Base-by-base conservation (phyloP, 768 basidiomycete genomes). In the Glaciozyma martinii region DNA sequence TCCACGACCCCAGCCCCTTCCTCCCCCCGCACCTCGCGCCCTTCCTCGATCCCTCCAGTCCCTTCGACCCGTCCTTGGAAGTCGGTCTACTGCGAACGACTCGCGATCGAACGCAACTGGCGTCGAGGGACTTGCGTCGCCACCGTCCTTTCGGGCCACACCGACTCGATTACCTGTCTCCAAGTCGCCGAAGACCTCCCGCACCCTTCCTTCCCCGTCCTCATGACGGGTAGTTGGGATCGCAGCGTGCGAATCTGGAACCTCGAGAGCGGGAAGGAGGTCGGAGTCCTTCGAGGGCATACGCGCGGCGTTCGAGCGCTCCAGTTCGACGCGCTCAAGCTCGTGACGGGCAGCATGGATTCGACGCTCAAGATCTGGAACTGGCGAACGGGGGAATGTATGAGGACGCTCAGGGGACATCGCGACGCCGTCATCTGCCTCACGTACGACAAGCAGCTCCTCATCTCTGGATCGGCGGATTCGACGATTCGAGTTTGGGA, bases 191-290 rank as follows among this genome's bases (percentile, higher is more conserved):
- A 95, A 76, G 85, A 85, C 8, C 80, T 94, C 15, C 79, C 82
- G 2, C 86, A 90, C 75, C 88, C 90, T 12, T 80, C 84, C 12
- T 95, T 92, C 67, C 92, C 94, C 9, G 85, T 99, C 67, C 85
- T 99, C 60, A 92, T 99, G 80, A 94, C 95, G 3, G 95, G 95
- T 32, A 95, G 92, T 3, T 98, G 95, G 77, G 95, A 99, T 74
- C 86, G 89, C 71, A 95, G 91, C 5, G 85, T 86, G 7, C 85
- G 93, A 25, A 86, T 99, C 8, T 99, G 95, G 95, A 95, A 98
- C 75, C 82, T 98, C 59, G 93, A 97, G 77, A 89, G 87, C 0
- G 94, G 92, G 25, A 79, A 82, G 57, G 86, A 89, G 74, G 80
- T 97, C 37, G 86, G 85, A 60, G 86, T 86, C 73, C 81, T 99